Evolutionary conservation across 164 flowering plant genomes (phyloP).

Genomic region (Houttuynia cordata): DNA sequence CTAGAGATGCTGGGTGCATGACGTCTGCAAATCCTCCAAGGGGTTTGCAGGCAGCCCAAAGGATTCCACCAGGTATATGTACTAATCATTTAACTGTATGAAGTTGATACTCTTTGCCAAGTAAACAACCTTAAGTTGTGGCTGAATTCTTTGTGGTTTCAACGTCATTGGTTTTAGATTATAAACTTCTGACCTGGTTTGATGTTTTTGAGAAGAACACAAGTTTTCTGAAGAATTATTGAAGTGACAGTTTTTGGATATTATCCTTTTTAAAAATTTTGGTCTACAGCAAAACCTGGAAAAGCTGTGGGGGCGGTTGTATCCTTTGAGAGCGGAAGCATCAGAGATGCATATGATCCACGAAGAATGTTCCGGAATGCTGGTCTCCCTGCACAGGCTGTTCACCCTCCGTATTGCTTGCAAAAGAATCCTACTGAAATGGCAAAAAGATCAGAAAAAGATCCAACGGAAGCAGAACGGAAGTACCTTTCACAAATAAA

Average conservation of each 20-base stretch:
- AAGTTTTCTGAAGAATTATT: neutral
- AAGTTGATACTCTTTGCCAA: neutral
- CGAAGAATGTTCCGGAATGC: constrained; percentile 34
- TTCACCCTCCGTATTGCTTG: constrained; percentile 31
- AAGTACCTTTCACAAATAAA: constrained; percentile 19
- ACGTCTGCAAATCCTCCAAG: too few relatives aligned
- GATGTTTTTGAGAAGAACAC: too few relatives aligned
- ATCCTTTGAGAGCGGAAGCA: constrained; percentile 36
- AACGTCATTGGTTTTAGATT: too few relatives aligned
- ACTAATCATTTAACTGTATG: neutral
- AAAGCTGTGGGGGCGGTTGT: constrained; percentile 47
- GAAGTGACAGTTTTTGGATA: too few relatives aligned
- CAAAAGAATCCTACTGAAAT: constrained; percentile 22
- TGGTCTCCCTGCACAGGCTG: constrained; percentile 30
- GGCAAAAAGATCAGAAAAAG: constrained; percentile 21
- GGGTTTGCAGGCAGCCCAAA: constrained; percentile 37
- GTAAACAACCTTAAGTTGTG: too few relatives aligned
- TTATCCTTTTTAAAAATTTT: too few relatives aligned
- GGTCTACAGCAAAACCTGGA: constrained; percentile 47
- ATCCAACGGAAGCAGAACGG: constrained; percentile 17
- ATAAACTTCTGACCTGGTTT: too few relatives aligned
- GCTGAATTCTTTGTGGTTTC: too few relatives aligned
- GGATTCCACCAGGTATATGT: constrained; percentile 16
- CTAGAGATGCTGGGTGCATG: constrained; percentile 25
- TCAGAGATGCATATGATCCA: constrained; percentile 44